Evolutionary conservation across 2,329 filamentous ascomycete species (phyloP), one percentile per base, ranked within the genome.

Genomic region (Pseudonectria foliicola): DNA sequence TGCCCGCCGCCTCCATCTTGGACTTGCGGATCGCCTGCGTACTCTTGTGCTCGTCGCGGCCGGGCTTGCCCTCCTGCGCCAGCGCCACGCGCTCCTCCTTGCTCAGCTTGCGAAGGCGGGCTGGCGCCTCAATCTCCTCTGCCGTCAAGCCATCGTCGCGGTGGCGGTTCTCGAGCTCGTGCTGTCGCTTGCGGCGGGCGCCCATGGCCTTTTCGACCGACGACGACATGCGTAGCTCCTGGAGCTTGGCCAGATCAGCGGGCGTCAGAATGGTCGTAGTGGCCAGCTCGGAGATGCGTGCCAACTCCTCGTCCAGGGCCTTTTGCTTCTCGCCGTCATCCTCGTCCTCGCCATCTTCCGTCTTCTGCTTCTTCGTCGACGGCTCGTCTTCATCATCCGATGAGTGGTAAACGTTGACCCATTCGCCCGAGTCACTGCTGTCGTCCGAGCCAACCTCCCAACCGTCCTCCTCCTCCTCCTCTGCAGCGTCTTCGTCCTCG

Each of bases 201-300:
- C 67, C 71, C 55, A 76, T 64, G 31, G 67, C 70, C 42, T 84
- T 81, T 44, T 83, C 77, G 30, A 96, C 66, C 25, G 77, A 75
- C 13, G 86, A 78, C 28, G 82, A 70, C 32, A 84, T 70, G 30
- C 86, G 85, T 15, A 98, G 79, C 62, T 95, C 90, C 42, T 86
- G 80, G 13, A 98, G 80, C 60, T 96, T 96, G 48, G 85, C 82
- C n/a, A 96, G 75, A 61, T 98, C 92, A 10, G 92, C 92, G 0
- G 92, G 92, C 0, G 92, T 98, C 42, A 98, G 80, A 46, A 98
- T 93, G 31, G 85, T 83, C 3, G 86, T 94, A 0, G 86, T 95
- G n/a, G 89, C 89, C 28, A 95, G 77, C 51, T 80, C 87, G 10
- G 82, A 79, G 46, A 79, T 73, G 42, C 68, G 65, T 37, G 67